Base-by-base conservation (phyloP, 129 eudicot species). In the Flaveria linearis region DNA sequence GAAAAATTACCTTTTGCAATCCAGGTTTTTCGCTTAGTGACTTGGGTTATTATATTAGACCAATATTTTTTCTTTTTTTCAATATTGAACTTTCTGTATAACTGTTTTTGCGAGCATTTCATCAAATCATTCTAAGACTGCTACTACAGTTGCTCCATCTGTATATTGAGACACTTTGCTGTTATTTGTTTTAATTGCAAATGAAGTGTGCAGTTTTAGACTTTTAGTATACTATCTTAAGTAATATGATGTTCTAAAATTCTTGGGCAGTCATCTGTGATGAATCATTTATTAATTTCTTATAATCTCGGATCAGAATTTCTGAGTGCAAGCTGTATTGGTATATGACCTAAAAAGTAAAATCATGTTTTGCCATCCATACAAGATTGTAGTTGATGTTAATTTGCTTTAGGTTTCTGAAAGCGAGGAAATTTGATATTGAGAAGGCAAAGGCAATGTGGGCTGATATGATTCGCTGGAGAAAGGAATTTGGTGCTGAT, bases 391-490 rank as follows among this genome's bases (percentile, higher is more conserved):
- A 39, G 71, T 30, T 30, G 53, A 52, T 22, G 12, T 55, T 42
- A 49, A 51, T 65, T 74, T 61, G 14, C 23, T 85, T 46, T 76
- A 88, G 92, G 89, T 88, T 88, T 75, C 78, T 88, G 70, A 88
- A 88, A 80, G 93, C 90, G 26, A 86, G 93, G 72, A 88, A 86
- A 73, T 86, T 88, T 76, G 93, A 88, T 60, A 60, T 83, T 64
- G 93, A 88, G 69, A 88, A 88, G 53, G 88, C 93, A 51, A 88
- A 88, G 66, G 81, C 79, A 51, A 86, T 88, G 93, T 88, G 93
- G 93, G 86, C 88, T 56, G 93, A 88, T 50, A 88, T 88, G 93
- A 69, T 88, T 69, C 90, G 81, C 20, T 88, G 93, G 93, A 88
- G 93, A 84, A 86, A 81, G 76, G 93, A 86, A 2, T 88, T 88